Evolutionary conservation across 192 early-diverging fungal species (phyloP).

Genomic region (Coemansia sp.): DNA sequence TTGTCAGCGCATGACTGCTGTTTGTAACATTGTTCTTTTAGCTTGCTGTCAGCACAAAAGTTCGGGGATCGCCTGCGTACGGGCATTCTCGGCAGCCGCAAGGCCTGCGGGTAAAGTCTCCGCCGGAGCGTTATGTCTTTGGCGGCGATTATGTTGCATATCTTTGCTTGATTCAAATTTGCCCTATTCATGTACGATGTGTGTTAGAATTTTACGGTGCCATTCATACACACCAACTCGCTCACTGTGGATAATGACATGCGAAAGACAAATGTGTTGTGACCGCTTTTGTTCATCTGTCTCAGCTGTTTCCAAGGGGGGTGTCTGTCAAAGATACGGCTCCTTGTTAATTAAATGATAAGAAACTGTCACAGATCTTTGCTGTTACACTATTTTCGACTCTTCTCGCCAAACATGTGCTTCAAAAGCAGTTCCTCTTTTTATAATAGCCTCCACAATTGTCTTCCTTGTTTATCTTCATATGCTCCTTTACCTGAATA

Average conservation of each 20-base stretch:
- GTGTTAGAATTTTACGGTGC: not conserved
- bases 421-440: no score
- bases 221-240: not conserved
- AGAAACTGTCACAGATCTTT: no score
- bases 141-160: conserved; percentile 5
- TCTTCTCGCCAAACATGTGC: no score
- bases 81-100: not conserved
- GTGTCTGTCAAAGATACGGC: no score
- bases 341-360: no score
- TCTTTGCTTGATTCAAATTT: not conserved
- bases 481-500: not conserved
- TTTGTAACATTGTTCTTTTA: not conserved
- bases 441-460: no score
- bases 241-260: not conserved
- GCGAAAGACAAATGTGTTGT: not conserved
- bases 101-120: not conserved
- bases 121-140: not conserved
- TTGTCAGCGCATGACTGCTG: not conserved
- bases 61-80: not conserved
- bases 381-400: no score
- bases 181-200: not conserved
- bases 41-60: not conserved
- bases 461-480: not conserved
- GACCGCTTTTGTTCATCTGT: conserved; percentile 4
- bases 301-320: not conserved